These are phyloP conservation scores for Alloteropsis semialata DNA, from an alignment of 176 grass and related monocot species.

Conservation along the genomic window DNA sequence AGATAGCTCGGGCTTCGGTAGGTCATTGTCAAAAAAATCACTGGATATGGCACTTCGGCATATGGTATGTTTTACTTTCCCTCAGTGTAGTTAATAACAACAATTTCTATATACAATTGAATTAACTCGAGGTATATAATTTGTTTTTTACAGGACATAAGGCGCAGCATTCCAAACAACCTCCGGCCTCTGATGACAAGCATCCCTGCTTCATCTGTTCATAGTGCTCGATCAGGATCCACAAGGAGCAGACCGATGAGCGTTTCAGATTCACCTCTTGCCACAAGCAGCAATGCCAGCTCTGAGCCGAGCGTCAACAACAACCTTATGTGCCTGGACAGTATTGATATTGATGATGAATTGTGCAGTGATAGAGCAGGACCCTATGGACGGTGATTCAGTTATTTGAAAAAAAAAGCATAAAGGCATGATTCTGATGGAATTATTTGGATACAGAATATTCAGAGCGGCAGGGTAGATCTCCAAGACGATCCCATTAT, in stretches of 20 bases:
- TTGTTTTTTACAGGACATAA: constrained; percentile 70
- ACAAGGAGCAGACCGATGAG: constrained; percentile 65
- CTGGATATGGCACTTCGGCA: constrained; percentile 96
- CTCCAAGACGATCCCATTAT: background rate
- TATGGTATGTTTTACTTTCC: constrained; percentile 59
- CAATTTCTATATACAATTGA: background rate
- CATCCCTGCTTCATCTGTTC: constrained; percentile 88
- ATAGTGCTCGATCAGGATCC: constrained; percentile 71
- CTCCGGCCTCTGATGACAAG: constrained; percentile 81
- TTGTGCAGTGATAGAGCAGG: constrained; percentile 54
- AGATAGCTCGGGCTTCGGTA: constrained; percentile 81
- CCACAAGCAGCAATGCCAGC: constrained; percentile 94
- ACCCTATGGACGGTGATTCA: constrained; percentile 32
- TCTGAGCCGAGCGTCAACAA: constrained; percentile 87
- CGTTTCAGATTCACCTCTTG: constrained; percentile 76
- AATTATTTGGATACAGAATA: constrained; percentile 20
- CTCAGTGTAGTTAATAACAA: background rate
- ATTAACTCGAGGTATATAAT: constrained; percentile 23
- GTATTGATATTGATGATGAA: constrained; percentile 74
- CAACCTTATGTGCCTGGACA: constrained; percentile 73
- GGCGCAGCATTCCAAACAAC: constrained; percentile 84
- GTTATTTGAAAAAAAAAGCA: constrained; percentile 16
- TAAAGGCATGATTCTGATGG: constrained; percentile 30
- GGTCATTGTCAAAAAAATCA: constrained; percentile 90
- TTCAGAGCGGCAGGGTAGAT: constrained; percentile 18